phyloP scores from a whole-genome alignment of 192 early-diverging fungal species.

The Gigaspora rosea region DNA sequence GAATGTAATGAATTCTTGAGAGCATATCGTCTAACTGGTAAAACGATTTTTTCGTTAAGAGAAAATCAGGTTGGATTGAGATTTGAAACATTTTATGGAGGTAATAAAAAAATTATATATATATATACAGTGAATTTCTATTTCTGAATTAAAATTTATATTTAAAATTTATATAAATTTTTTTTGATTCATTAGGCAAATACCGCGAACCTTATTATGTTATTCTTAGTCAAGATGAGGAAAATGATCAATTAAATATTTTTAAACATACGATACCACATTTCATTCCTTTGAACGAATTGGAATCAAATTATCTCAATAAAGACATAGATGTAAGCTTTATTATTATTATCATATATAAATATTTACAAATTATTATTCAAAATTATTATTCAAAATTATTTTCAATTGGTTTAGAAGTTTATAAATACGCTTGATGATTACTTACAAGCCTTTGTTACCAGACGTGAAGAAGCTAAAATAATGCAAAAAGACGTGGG shows the following conservation, averaged over 20 bases:
- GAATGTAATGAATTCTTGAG: conserved; percentile 35
- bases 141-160: background rate
- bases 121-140: background rate
- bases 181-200: background rate
- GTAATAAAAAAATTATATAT: conserved; percentile 22
- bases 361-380: background rate
- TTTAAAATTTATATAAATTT: too few relatives aligned
- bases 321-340: conserved; percentile 38
- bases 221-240: conserved; percentile 28
- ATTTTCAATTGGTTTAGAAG: background rate
- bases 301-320: conserved; percentile 37
- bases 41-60: conserved; percentile 37
- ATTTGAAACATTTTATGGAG: conserved; percentile 46
- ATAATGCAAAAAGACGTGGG: background rate
- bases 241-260: conserved; percentile 25
- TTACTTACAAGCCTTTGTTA: conserved; percentile 14
- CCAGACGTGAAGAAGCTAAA: conserved; percentile 1
- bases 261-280: conserved; percentile 45
- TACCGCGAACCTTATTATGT: conserved; percentile 49
- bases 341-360: background rate
- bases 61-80: conserved; percentile 37
- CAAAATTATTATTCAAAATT: background rate
- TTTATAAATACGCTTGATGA: background rate
- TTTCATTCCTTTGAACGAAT: conserved; percentile 39
- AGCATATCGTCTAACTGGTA: conserved; percentile 39